These are phyloP conservation scores for Collariella sp. DNA, from an alignment of 495 filamentous ascomycete species.

Conservation along the genomic window DNA sequence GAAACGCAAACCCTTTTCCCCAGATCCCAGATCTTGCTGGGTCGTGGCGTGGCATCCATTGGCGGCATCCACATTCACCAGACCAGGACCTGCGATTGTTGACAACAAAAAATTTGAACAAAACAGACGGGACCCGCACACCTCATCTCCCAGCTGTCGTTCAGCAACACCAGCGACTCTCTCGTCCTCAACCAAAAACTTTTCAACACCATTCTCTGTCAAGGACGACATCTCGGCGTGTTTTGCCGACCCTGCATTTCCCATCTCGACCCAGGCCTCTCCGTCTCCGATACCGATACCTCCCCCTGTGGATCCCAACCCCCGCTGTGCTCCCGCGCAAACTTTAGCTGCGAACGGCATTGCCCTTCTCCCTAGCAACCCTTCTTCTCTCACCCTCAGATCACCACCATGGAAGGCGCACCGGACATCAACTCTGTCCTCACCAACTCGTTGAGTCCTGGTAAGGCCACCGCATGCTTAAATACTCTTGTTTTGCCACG, in stretches of 20 bases:
- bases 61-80: slow-evolving; percentile 21
- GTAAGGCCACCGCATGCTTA: slow-evolving; percentile 43
- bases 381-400: slow-evolving; percentile 20
- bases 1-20: slow-evolving; percentile 4
- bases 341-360: slow-evolving; percentile 27
- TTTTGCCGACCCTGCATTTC: slow-evolving; percentile 6
- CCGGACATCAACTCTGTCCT: slow-evolving; percentile 59
- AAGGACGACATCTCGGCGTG: background rate
- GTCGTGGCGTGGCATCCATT: slow-evolving; percentile 9
- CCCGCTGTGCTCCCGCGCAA: slow-evolving; percentile 30
- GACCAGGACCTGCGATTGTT: slow-evolving; percentile 26
- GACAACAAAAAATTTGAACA: slow-evolving; percentile 27
- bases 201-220: background rate
- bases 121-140: slow-evolving; percentile 24
- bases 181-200: background rate
- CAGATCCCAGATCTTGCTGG: background rate
- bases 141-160: background rate
- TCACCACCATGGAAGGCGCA: slow-evolving; percentile 40
- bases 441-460: slow-evolving; percentile 81
- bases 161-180: slow-evolving; percentile 1
- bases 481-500: slow-evolving; percentile 1
- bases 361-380: slow-evolving; percentile 25
- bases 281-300: slow-evolving; percentile 6
- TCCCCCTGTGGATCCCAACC: slow-evolving; percentile 21
- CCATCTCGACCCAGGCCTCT: slow-evolving; percentile 10